phyloP scores from a whole-genome alignment of 2,329 filamentous ascomycete species.

The Sclerotinia spermophila region DNA sequence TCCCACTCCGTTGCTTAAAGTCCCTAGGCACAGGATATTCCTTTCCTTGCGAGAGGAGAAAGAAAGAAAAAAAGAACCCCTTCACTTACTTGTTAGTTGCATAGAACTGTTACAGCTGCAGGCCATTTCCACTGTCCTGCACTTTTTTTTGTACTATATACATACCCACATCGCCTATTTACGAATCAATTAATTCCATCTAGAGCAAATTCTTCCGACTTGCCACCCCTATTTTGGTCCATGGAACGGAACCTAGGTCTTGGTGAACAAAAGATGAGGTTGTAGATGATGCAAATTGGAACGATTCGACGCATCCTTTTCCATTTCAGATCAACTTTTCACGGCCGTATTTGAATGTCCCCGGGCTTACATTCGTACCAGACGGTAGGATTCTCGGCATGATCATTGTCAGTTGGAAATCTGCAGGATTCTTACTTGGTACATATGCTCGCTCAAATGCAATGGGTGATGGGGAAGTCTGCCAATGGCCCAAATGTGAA shows the following conservation, averaged over 20 bases:
- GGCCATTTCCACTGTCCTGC: constrained; percentile 5
- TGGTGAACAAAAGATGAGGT: background rate
- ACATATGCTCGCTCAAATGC: constrained; percentile 2
- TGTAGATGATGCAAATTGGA: constrained; percentile 10
- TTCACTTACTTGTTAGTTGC: constrained; percentile 19
- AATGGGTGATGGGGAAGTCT: background rate
- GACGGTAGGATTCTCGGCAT: constrained; percentile 1
- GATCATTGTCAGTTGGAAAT: background rate
- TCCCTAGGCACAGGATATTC: background rate
- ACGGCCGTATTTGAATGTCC: constrained; percentile 10
- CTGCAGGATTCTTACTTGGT: constrained; percentile 2
- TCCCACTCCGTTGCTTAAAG: constrained; percentile 9
- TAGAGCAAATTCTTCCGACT: constrained; percentile 3
- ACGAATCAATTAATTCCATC: background rate
- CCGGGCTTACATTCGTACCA: constrained; percentile 5
- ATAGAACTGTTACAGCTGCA: constrained; percentile 8
- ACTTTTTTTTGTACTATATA: constrained; percentile 4
- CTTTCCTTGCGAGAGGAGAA: background rate
- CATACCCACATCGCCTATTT: constrained; percentile 3
- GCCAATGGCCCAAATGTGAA: background rate
- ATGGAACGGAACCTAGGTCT: background rate
- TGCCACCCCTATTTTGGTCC: background rate
- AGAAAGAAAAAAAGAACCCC: background rate
- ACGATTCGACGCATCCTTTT: background rate
- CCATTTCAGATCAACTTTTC: constrained; percentile 8